Evolutionary conservation across 73 alveolate species (phyloP).

Genomic region (Tetrahymena thermophila): DNA sequence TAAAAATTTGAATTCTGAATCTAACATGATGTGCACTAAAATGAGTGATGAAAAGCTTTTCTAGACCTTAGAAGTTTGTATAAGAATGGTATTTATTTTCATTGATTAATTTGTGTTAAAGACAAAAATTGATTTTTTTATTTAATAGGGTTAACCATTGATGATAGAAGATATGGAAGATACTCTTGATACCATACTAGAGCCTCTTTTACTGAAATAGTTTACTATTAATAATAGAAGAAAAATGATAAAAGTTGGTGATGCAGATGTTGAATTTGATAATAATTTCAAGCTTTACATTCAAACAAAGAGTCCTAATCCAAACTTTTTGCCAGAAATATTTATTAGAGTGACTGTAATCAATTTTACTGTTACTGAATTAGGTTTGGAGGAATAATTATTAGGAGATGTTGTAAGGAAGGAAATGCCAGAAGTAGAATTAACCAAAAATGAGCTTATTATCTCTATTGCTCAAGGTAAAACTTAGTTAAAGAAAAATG

Average conservation of each 20-base stretch:
- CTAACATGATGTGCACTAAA: constrained; percentile 53
- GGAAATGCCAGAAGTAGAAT: constrained; percentile 93
- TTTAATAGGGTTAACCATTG: constrained; percentile 47
- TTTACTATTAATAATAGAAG: constrained; percentile 57
- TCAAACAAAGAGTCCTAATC: constrained; percentile 86
- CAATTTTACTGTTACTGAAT: constrained; percentile 92
- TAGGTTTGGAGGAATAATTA: constrained; percentile 92
- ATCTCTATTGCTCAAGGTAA: constrained; percentile 74
- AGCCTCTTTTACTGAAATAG: constrained; percentile 64
- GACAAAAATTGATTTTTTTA: constrained; percentile 41
- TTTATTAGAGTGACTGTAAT: constrained; percentile 88
- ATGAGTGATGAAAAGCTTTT: constrained; percentile 60
- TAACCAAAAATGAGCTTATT: constrained; percentile 73
- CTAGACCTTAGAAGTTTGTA: constrained; percentile 61
- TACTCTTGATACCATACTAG: constrained; percentile 77
- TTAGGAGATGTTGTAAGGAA: constrained; percentile 88
- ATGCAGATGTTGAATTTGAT: constrained; percentile 82
- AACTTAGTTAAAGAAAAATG: constrained; percentile 74
- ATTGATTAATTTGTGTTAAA: constrained; percentile 24
- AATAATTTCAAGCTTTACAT: constrained; percentile 75
- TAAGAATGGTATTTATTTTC: constrained; percentile 52
- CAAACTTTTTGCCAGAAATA: constrained; percentile 88
- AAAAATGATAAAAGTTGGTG: constrained; percentile 78
- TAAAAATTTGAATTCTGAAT: constrained; percentile 62
- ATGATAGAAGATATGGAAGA: constrained; percentile 86